Conservation (phyloP, 768 basidiomycete species). For the Coprinellus micaceus region DNA sequence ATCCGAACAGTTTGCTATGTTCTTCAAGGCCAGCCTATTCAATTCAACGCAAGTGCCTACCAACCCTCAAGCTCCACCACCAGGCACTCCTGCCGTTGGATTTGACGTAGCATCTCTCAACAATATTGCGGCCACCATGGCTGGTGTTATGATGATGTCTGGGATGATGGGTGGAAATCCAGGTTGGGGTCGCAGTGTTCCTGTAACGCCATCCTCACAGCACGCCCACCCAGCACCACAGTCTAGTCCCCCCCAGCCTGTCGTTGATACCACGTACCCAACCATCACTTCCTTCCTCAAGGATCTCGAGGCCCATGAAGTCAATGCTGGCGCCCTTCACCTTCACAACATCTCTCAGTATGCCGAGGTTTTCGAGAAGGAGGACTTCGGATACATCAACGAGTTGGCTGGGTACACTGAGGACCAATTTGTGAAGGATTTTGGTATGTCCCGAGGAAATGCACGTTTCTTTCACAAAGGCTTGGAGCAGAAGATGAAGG, state of each 20-base stretch:
- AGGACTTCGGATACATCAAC: neutral
- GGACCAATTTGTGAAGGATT: neutral
- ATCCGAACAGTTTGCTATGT: neutral
- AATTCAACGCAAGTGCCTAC: neutral
- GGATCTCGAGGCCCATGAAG: neutral
- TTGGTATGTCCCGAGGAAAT: neutral
- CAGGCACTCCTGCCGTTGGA: neutral
- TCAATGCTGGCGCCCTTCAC: neutral
- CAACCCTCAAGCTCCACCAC: neutral
- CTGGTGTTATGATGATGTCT: neutral
- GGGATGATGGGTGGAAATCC: neutral
- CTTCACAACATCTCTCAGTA: neutral
- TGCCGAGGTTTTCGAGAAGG: neutral
- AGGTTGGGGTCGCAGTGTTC: too few species aligned
- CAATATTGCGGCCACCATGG: neutral
- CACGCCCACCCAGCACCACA: too few species aligned
- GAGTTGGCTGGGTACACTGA: neutral
- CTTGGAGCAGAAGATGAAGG: neutral
- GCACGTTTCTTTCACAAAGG: neutral
- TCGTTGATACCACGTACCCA: too few species aligned
- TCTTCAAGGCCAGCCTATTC: neutral
- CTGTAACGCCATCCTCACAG: too few species aligned
- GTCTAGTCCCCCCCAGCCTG: too few species aligned
- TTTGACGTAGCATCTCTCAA: neutral
- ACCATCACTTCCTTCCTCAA: neutral